Evolutionary conservation across 805 yeast genomes (phyloP).

Genomic region (Blastobotrys chiropterorum): DNA sequence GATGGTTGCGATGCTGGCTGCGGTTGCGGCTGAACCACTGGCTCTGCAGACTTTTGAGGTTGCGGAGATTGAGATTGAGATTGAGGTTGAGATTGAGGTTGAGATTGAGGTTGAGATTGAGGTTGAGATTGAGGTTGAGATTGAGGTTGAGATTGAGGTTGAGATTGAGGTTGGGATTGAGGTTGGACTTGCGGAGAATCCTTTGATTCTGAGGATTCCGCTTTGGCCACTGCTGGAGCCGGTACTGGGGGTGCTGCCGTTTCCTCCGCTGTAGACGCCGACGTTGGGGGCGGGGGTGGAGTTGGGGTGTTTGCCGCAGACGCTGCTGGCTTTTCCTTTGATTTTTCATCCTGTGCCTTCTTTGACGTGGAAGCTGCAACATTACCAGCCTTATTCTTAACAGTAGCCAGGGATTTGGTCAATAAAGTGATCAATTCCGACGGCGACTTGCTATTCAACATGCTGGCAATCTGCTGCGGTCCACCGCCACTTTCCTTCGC

Average conservation of each 20-base stretch:
- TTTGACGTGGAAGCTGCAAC: slow-evolving; percentile 7
- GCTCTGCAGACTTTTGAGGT: slow-evolving; percentile 1
- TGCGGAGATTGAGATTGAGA: neutral
- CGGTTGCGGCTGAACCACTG: neutral
- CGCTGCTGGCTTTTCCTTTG: slow-evolving; percentile 11
- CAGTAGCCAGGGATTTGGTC: slow-evolving; percentile 18
- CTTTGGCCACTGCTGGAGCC: neutral
- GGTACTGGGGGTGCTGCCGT: slow-evolving; percentile 1
- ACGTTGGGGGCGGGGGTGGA: neutral
- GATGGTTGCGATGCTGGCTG: slow-evolving; percentile 2
- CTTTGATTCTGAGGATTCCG: too few species aligned
- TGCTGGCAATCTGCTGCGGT: slow-evolving; percentile 19
- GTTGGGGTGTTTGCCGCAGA: neutral
- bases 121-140: neutral
- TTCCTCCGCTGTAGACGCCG: too few species aligned
- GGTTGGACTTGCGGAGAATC: too few species aligned
- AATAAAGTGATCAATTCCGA: slow-evolving; percentile 21
- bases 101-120: neutral
- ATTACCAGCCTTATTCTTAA: slow-evolving; percentile 9
- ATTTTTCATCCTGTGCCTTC: slow-evolving; percentile 4
- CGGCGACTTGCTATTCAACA: slow-evolving; percentile 21
- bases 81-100: neutral
- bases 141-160: too few species aligned
- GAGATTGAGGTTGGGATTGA: too few species aligned
- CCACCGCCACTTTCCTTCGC: slow-evolving; percentile 55